Evolutionary conservation across 208 protist genomes (phyloP).

Genomic region (Leishmania major): DNA sequence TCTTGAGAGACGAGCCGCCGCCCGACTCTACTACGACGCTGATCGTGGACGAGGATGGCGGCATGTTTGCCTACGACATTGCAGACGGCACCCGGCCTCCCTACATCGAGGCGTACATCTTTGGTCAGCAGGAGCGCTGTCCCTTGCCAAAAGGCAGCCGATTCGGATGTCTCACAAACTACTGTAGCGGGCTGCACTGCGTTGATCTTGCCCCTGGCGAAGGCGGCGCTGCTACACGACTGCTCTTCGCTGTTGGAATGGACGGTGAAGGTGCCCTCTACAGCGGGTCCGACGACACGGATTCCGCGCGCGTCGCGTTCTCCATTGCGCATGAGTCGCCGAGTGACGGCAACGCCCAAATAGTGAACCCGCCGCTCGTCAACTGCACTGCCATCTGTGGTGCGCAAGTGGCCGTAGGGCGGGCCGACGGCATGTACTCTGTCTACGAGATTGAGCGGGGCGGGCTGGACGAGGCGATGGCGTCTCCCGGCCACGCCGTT

Average conservation of each 20-base stretch:
- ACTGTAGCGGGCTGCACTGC: slow-evolving; percentile 39
- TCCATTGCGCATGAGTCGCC: background rate
- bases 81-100: slow-evolving; percentile 11
- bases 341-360: slow-evolving; percentile 17
- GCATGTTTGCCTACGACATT: slow-evolving; percentile 49
- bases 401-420: slow-evolving; percentile 45
- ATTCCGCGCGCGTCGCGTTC: slow-evolving; percentile 24
- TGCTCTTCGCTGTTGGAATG: slow-evolving; percentile 69
- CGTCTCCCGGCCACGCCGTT: slow-evolving; percentile 59
- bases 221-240: background rate
- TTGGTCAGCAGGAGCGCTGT: slow-evolving; percentile 27
- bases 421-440: slow-evolving; percentile 72
- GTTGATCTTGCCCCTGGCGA: slow-evolving; percentile 11
- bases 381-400: slow-evolving; percentile 48
- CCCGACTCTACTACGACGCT: slow-evolving; percentile 26
- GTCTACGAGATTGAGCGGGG: slow-evolving; percentile 41
- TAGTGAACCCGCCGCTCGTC: slow-evolving; percentile 80
- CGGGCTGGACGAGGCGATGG: slow-evolving; percentile 29
- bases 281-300: slow-evolving; percentile 9
- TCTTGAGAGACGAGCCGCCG: slow-evolving; percentile 29
- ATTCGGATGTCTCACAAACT: slow-evolving; percentile 60
- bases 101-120: slow-evolving; percentile 41
- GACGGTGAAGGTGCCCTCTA: slow-evolving; percentile 58
- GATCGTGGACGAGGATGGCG: slow-evolving; percentile 69
- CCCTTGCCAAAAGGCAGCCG: background rate